Evolutionary conservation across 2,329 filamentous ascomycete genomes (phyloP).

Genomic region (Sporothrix brunneoviolacea): DNA sequence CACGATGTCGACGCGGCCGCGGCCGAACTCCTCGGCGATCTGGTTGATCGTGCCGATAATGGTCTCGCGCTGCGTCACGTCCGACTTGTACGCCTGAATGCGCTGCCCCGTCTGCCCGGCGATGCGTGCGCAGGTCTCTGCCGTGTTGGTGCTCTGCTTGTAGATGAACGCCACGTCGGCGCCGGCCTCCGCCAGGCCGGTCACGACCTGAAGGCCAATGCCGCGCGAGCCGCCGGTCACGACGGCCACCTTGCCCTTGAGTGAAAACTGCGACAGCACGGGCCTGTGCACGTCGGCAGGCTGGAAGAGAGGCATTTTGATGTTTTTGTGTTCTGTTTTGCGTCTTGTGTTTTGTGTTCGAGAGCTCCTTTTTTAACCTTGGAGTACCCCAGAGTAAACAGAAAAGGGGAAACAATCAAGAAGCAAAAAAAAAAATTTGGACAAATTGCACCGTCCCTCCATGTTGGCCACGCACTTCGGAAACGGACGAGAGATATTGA

Average conservation of each 20-base stretch:
- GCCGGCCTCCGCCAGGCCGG: conserved; percentile 33
- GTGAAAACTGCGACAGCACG: conserved; percentile 50
- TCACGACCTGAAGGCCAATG: conserved; percentile 73
- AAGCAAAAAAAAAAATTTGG: too few relatives aligned
- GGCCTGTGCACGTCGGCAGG: too few relatives aligned
- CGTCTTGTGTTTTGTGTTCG: too few relatives aligned
- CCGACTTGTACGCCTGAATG: conserved; percentile 49
- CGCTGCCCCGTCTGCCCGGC: not conserved
- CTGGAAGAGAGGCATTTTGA: too few relatives aligned
- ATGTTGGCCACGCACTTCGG: too few relatives aligned
- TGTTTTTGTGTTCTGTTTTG: too few relatives aligned
- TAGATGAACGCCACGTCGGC: conserved; percentile 11
- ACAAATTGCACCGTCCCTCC: too few relatives aligned
- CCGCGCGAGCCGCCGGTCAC: conserved; percentile 79
- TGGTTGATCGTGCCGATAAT: conserved; percentile 43
- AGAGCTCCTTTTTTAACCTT: too few relatives aligned
- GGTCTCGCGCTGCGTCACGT: conserved; percentile 47
- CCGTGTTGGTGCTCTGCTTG: conserved; percentile 14
- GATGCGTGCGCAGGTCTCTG: conserved; percentile 26
- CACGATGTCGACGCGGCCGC: conserved; percentile 67
- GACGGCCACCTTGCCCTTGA: conserved; percentile 78
- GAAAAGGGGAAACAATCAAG: too few relatives aligned
- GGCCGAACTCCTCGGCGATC: conserved; percentile 58
- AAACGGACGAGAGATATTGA: too few relatives aligned
- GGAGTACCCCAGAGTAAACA: too few relatives aligned